Conservation (phyloP, 2,329 filamentous ascomycete species). For the Phialophora chinensis region DNA sequence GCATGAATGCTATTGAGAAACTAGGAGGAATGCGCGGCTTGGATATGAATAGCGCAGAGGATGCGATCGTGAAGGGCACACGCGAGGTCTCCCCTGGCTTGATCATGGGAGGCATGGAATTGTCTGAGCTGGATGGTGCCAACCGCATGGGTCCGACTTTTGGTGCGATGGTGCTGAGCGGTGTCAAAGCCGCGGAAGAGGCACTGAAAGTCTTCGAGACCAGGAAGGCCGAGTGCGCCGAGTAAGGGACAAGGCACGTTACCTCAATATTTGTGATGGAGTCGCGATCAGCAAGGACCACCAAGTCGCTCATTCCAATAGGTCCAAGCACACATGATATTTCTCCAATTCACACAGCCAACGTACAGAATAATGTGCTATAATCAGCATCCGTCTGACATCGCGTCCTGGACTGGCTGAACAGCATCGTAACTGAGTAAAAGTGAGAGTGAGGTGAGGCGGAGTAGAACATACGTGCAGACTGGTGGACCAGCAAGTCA, state of each 20-base stretch:
- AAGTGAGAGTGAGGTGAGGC: background rate
- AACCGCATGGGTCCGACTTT: slow-evolving; percentile 92
- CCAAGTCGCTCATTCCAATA: slow-evolving; percentile 9
- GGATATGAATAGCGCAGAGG: slow-evolving; percentile 90
- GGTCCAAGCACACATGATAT: background rate
- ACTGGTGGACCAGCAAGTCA: too few species aligned
- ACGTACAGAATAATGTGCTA: background rate
- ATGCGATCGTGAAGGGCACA: slow-evolving; percentile 91
- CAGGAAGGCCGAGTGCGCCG: slow-evolving; percentile 77
- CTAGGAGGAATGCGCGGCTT: slow-evolving; percentile 91
- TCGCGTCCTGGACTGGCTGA: background rate
- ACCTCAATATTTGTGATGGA: background rate
- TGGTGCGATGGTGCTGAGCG: slow-evolving; percentile 84
- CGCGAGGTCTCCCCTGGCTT: slow-evolving; percentile 86
- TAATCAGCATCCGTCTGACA: background rate
- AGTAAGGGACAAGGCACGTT: slow-evolving; percentile 46
- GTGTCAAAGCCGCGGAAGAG: slow-evolving; percentile 91
- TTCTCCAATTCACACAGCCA: background rate
- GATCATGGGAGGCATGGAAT: slow-evolving; percentile 93
- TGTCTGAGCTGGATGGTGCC: slow-evolving; percentile 86
- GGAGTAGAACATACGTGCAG: too few species aligned
- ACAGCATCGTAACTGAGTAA: background rate
- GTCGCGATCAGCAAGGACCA: background rate
- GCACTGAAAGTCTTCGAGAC: slow-evolving; percentile 77
- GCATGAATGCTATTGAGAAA: slow-evolving; percentile 81